Conservation (phyloP, 2,329 filamentous ascomycete species). For the Calcarisporium arbuscula region DNA sequence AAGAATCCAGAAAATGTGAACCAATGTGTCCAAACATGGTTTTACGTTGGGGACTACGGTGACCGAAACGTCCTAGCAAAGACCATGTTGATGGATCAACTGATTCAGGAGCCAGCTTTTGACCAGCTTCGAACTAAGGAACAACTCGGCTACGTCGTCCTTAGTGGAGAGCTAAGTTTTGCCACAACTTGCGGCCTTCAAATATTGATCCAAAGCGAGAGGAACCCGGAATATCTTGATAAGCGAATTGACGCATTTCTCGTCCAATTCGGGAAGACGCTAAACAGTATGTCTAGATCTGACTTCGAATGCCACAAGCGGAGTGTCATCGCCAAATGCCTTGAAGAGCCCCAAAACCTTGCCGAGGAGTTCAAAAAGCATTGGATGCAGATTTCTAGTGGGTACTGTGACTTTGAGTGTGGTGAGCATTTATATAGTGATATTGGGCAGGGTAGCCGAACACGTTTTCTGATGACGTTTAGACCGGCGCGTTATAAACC, state of each 20-base stretch:
- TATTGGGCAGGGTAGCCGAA: neutral
- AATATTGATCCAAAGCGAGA: slow-evolving; percentile 90
- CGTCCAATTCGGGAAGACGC: slow-evolving; percentile 52
- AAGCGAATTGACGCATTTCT: slow-evolving; percentile 83
- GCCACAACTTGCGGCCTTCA: slow-evolving; percentile 77
- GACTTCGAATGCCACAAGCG: slow-evolving; percentile 89
- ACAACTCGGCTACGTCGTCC: slow-evolving; percentile 93
- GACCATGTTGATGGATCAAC: slow-evolving; percentile 75
- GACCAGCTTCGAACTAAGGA: slow-evolving; percentile 94
- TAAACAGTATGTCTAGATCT: slow-evolving; percentile 69
- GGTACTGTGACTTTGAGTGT: slow-evolving; percentile 84
- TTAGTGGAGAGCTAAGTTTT: slow-evolving; percentile 66
- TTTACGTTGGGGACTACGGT: slow-evolving; percentile 61
- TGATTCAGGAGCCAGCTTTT: slow-evolving; percentile 87
- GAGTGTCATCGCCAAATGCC: slow-evolving; percentile 75
- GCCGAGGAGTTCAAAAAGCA: slow-evolving; percentile 74
- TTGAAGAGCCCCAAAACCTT: slow-evolving; percentile 90
- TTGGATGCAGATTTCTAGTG: slow-evolving; percentile 77
- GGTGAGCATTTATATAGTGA: slow-evolving; percentile 50
- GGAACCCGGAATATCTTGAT: slow-evolving; percentile 75
- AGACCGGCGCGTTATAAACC: slow-evolving; percentile 69
- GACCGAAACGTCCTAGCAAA: slow-evolving; percentile 67
- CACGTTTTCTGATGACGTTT: too few species aligned
- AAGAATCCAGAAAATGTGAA: slow-evolving; percentile 86
- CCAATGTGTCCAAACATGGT: slow-evolving; percentile 72